Conservation (phyloP, 768 basidiomycete species). For the Ramaria sp. region DNA sequence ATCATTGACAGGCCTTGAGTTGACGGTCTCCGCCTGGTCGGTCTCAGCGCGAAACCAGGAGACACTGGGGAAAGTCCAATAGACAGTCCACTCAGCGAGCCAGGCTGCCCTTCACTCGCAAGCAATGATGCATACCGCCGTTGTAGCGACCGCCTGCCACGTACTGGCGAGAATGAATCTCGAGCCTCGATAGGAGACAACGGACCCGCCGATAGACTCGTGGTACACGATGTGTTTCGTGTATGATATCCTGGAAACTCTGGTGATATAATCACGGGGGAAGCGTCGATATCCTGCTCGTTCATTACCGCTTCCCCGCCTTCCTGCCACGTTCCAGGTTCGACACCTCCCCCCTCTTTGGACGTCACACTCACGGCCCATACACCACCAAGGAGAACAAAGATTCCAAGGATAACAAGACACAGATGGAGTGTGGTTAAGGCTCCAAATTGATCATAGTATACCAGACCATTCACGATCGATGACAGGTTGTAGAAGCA, state of each 20-base stretch:
- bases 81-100: constrained; percentile 39
- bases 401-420: constrained; percentile 68
- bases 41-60: constrained; percentile 66
- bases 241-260: not conserved
- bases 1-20: constrained; percentile 9
- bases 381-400: constrained; percentile 72
- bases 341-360: constrained; percentile 40
- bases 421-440: constrained; percentile 60
- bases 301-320: constrained; percentile 29
- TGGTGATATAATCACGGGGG: constrained; percentile 1
- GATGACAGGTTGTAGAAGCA: constrained; percentile 92
- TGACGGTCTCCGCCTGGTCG: constrained; percentile 31
- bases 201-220: not conserved
- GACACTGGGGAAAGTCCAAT: constrained; percentile 68
- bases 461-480: constrained; percentile 82
- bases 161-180: not conserved
- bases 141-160: constrained; percentile 1
- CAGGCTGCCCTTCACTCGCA: not conserved
- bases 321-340: constrained; percentile 26
- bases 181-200: not conserved
- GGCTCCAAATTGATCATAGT: constrained; percentile 74
- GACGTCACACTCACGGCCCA: constrained; percentile 81
- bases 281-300: constrained; percentile 5
- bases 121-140: constrained; percentile 15
- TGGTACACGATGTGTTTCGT: not conserved